Percentiles rank a stretch among this genome's conserved stretches.
Conservation (phyloP, 2,329 filamentous ascomycete species). For the Cryphonectria naterciae region DNA sequence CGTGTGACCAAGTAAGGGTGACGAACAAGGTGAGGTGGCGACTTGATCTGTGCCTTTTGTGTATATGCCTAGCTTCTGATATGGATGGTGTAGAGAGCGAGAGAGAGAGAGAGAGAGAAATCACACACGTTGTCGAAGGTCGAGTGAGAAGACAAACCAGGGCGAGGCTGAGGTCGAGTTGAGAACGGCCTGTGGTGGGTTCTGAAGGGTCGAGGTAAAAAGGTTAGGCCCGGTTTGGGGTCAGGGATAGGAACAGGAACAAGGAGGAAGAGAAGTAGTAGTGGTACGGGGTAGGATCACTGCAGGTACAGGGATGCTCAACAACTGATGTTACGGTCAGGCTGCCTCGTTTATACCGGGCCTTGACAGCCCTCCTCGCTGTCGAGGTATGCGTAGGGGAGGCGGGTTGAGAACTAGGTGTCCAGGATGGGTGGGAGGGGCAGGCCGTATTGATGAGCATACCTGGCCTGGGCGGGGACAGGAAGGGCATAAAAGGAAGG, state of each 20-base stretch:
- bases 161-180: background rate
- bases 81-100: background rate
- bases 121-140: background rate
- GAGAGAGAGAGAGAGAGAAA: background rate
- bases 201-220: background rate
- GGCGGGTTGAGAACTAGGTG: background rate
- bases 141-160: background rate
- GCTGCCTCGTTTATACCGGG: background rate
- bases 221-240: background rate
- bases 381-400: background rate
- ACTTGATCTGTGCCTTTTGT: background rate
- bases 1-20: background rate
- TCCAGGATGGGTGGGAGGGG: background rate
- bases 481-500: background rate
- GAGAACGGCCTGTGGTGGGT: background rate
- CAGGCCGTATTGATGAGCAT: constrained; percentile 1
- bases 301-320: constrained; percentile 10
- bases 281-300: background rate
- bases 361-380: background rate
- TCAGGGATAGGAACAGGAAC: background rate
- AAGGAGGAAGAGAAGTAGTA: background rate
- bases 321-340: constrained; percentile 1
- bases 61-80: background rate
- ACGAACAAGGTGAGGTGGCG: background rate
- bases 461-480: constrained; percentile 2